Conservation (phyloP, 2,329 filamentous ascomycete species). For the Cladorrhinum sp. region DNA sequence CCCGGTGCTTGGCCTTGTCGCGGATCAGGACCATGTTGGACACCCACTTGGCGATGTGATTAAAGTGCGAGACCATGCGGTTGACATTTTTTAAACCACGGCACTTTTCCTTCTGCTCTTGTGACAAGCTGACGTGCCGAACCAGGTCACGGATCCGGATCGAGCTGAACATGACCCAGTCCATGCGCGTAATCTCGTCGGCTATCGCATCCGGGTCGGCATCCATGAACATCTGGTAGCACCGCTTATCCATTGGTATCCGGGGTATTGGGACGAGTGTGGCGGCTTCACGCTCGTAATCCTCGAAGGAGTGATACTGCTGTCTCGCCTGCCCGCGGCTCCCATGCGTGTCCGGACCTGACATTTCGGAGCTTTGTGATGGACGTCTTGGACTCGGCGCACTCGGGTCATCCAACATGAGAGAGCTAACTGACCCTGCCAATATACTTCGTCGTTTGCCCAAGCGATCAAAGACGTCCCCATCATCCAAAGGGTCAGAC, state of each 20-base stretch:
- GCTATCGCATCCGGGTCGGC: slow-evolving; percentile 81
- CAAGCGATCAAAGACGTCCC: slow-evolving; percentile 27
- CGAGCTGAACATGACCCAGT: slow-evolving; percentile 97
- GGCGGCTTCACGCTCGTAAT: slow-evolving; percentile 75
- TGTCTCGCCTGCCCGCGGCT: slow-evolving; percentile 42
- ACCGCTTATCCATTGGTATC: slow-evolving; percentile 72
- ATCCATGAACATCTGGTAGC: slow-evolving; percentile 89
- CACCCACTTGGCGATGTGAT: slow-evolving; percentile 79
- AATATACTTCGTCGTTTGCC: slow-evolving; percentile 35
- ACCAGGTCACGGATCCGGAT: slow-evolving; percentile 91
- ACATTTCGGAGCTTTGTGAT: slow-evolving; percentile 46
- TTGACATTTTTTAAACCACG: slow-evolving; percentile 81
- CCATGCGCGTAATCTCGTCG: slow-evolving; percentile 87
- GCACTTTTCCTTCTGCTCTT: slow-evolving; percentile 69
- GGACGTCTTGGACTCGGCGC: slow-evolving; percentile 39
- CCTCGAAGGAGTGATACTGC: slow-evolving; percentile 66
- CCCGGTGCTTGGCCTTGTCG: slow-evolving; percentile 94
- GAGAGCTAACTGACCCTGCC: slow-evolving; percentile 45
- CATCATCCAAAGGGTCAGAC: slow-evolving; percentile 58
- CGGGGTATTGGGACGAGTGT: slow-evolving; percentile 67
- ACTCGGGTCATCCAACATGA: slow-evolving; percentile 48
- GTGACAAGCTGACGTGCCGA: slow-evolving; percentile 77
- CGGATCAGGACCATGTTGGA: slow-evolving; percentile 81
- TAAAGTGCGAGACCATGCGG: slow-evolving; percentile 91
- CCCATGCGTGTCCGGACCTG: slow-evolving; percentile 39